A percentile compares a stretch with the other conserved stretches of the same genome.
Conservation (phyloP, 2,329 filamentous ascomycete genomes). For the Penicillium sp. region DNA sequence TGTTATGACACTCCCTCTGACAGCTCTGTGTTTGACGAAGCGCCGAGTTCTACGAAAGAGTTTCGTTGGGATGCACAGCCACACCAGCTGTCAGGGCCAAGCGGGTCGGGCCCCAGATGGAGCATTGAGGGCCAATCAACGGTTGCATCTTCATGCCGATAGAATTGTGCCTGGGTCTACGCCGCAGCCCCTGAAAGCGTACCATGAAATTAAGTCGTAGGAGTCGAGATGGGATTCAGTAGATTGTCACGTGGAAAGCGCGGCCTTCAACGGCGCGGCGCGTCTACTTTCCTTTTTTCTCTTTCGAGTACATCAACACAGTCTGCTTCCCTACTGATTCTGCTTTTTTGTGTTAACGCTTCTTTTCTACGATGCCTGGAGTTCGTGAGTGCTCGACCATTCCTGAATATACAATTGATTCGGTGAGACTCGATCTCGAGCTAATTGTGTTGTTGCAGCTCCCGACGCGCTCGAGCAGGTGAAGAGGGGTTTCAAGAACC, state of each 20-base stretch:
- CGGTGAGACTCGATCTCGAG: neutral
- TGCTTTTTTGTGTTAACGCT: neutral
- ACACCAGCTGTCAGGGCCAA: conserved; percentile 11
- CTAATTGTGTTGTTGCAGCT: conserved; percentile 21
- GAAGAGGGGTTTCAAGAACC: conserved; percentile 31
- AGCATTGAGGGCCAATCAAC: neutral
- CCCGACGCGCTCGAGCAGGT: conserved; percentile 30
- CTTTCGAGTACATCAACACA: neutral
- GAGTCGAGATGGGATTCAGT: too few species aligned
- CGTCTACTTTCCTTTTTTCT: too few species aligned
- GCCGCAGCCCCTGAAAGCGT: conserved; percentile 1
- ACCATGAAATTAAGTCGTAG: too few species aligned
- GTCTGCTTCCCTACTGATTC: too few species aligned
- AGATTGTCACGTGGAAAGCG: too few species aligned
- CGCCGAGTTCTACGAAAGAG: neutral
- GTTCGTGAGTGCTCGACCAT: conserved; percentile 26
- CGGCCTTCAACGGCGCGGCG: too few species aligned
- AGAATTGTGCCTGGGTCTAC: neutral
- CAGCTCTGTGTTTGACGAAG: too few species aligned
- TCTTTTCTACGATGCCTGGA: conserved; percentile 27
- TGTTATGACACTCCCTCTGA: too few species aligned
- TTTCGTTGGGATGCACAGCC: conserved; percentile 8
- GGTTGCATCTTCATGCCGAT: neutral
- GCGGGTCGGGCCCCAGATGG: conserved; percentile 6
- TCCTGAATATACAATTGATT: neutral